A percentile compares a stretch with the other conserved stretches of the same genome.
These are phyloP conservation scores for Neonectria ditissima DNA, from an alignment of 2,329 filamentous ascomycete species.

Conservation along the genomic window DNA sequence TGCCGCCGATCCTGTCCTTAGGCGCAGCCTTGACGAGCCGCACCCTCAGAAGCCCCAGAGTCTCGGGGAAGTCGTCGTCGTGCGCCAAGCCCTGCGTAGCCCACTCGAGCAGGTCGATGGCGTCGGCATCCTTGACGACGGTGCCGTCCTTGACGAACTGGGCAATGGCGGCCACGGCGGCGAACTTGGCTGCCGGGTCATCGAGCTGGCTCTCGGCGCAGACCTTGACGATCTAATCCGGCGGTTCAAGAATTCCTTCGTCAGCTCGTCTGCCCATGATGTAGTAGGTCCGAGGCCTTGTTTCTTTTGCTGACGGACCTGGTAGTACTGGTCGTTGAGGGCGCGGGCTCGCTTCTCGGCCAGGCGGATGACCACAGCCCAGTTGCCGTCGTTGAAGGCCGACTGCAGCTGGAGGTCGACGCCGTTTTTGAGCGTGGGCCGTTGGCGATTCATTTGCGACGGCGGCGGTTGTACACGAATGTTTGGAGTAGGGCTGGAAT, in stretches of 20 bases:
- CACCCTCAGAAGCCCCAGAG: constrained; percentile 62
- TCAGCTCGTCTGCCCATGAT: constrained; percentile 17
- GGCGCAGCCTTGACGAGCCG: constrained; percentile 66
- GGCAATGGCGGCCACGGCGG: constrained; percentile 58
- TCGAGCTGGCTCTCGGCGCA: constrained; percentile 66
- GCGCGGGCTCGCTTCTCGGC: constrained; percentile 63
- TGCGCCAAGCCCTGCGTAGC: constrained; percentile 55
- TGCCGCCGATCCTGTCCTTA: constrained; percentile 56
- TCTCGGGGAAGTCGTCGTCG: constrained; percentile 58
- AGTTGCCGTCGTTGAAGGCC: constrained; percentile 67
- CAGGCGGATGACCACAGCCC: constrained; percentile 62
- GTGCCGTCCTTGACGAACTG: constrained; percentile 60
- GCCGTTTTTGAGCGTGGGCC: constrained; percentile 59
- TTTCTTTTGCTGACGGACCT: constrained; percentile 56
- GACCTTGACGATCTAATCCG: constrained; percentile 58
- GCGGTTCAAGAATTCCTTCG: constrained; percentile 5
- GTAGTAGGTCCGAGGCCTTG: background rate
- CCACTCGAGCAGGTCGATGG: constrained; percentile 67
- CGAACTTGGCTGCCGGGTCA: constrained; percentile 58
- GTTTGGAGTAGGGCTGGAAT: constrained; percentile 20
- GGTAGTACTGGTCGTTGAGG: constrained; percentile 67
- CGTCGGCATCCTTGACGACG: constrained; percentile 61
- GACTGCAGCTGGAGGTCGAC: constrained; percentile 67
- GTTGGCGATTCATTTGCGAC: constrained; percentile 49
- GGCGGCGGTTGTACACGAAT: constrained; percentile 26